Evolutionary conservation across 805 yeast species (phyloP), one percentile per base, ranked within the genome.

Genomic region (Kluyveromyces aestuarii): DNA sequence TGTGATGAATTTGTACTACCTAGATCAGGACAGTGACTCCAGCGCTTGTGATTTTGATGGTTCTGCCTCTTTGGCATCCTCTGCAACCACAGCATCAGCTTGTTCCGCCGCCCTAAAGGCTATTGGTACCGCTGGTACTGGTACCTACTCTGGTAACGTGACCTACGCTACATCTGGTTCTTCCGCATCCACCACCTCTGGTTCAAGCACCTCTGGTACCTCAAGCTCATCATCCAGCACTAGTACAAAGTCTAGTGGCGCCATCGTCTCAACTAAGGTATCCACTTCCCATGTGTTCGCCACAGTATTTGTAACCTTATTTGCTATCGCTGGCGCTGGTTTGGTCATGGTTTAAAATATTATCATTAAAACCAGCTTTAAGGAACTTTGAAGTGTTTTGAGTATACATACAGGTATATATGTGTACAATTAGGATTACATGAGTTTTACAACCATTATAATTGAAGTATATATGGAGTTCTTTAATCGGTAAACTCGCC

Each of bases 101-200:
- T 83, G 89, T 71, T 57, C 79, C 17, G 71, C 84, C 45, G 71
- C 74, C 56, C 63, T 87, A 55, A 65, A 69, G 19, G 76, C 81
- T 56, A 89, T 90, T 56, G 95, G 95, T 63, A 52, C 75, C 51
- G 74, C 76, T 45, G 95, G 95, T 65, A 63, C 80, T 49, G 87
- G 88, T 13, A 52, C 79, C 27, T 72, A 81, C 49, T 61, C 77
- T 41, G 75, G 69, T 46, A 57, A 65, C 25, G 66, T 65, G 40
- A 50, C 67, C 42, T 59, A 65, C 48, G 50, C 72, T 36, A 61
- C 55, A 36, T 49, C 66, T 48, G 58, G 55, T 51, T 50, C 72
- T 42, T 61, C 63, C 27, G 52, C 72, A 44, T 58, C 59, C 46
- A 48, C 67, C 36, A 67, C 60, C 45, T 52, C 66, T 41, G 58